Conservation (phyloP, 139 green algal species). For the Raphidocelis subcapitata region DNA sequence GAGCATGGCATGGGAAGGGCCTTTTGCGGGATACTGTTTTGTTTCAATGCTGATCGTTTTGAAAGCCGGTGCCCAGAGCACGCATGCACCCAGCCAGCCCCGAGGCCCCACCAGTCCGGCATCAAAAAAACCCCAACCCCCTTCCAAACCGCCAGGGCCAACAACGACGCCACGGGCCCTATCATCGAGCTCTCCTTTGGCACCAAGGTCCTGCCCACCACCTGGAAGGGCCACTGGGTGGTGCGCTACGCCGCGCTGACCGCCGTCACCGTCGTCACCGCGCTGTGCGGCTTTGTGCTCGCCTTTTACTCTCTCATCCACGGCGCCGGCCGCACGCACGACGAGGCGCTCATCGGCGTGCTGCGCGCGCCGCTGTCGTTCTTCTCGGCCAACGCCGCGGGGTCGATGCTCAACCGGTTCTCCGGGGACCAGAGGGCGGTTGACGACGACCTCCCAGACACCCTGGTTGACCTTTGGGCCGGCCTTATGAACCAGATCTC, state of each 20-base stretch:
- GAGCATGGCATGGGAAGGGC: too few species aligned
- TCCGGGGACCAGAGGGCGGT: constrained; percentile 69
- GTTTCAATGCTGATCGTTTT: too few species aligned
- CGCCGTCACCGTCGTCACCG: constrained; percentile 39
- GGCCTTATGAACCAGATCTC: constrained; percentile 39
- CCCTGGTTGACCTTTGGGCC: constrained; percentile 64
- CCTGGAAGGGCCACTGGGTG: constrained; percentile 28
- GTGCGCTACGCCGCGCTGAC: constrained; percentile 57
- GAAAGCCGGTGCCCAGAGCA: too few species aligned
- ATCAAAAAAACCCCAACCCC: too few species aligned
- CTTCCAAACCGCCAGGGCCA: too few species aligned
- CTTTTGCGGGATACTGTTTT: too few species aligned
- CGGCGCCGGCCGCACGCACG: constrained; percentile 48
- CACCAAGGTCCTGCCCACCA: too few species aligned
- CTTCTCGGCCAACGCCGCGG: constrained; percentile 89
- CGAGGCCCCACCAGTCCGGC: too few species aligned
- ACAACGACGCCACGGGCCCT: too few species aligned
- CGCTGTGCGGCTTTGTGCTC: constrained; percentile 37
- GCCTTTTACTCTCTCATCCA: constrained; percentile 57
- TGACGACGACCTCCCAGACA: constrained; percentile 67
- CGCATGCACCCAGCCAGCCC: too few species aligned
- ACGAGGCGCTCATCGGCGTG: constrained; percentile 44
- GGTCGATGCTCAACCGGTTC: constrained; percentile 87
- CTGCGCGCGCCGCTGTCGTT: constrained; percentile 84
- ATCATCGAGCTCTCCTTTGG: too few species aligned